Conservation (phyloP, 306 rosid genomes). For the Prinsepia uniflora region DNA sequence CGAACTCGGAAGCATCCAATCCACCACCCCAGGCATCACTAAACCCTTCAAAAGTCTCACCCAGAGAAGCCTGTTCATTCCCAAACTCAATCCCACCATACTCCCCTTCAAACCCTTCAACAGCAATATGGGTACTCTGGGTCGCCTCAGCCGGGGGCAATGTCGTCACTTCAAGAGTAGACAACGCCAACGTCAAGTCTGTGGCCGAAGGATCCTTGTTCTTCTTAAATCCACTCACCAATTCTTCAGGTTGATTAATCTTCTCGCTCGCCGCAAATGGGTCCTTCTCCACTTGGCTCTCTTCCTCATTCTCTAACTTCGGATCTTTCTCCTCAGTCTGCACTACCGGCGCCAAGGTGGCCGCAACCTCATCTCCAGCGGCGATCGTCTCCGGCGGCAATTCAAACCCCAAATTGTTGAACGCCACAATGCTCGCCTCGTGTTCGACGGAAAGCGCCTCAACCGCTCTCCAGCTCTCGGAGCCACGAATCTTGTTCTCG, state of each 20-base stretch:
- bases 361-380: slow-evolving; percentile 71
- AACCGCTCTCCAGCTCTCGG: slow-evolving; percentile 49
- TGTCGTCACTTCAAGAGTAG: slow-evolving; percentile 82
- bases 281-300: slow-evolving; percentile 53
- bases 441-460: slow-evolving; percentile 75
- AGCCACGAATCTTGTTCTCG: slow-evolving; percentile 90
- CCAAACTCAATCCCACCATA: slow-evolving; percentile 95
- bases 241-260: slow-evolving; percentile 70
- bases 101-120: slow-evolving; percentile 95
- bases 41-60: slow-evolving; percentile 86
- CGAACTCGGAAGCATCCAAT: slow-evolving; percentile 82
- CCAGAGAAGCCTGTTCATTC: slow-evolving; percentile 62
- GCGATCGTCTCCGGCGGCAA: slow-evolving; percentile 74
- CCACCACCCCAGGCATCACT: slow-evolving; percentile 98
- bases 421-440: slow-evolving; percentile 53
- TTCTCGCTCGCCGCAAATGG: slow-evolving; percentile 94
- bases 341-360: slow-evolving; percentile 47
- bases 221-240: slow-evolving; percentile 81
- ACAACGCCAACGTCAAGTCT: slow-evolving; percentile 74
- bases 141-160: slow-evolving; percentile 92
- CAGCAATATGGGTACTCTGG: slow-evolving; percentile 78
- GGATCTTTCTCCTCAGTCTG: slow-evolving; percentile 55
- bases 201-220: slow-evolving; percentile 64
- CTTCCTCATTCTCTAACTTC: slow-evolving; percentile 49
- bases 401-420: slow-evolving; percentile 52